Base-by-base conservation (phyloP, 306 rosid genomes). In the Urtica urens region DNA sequence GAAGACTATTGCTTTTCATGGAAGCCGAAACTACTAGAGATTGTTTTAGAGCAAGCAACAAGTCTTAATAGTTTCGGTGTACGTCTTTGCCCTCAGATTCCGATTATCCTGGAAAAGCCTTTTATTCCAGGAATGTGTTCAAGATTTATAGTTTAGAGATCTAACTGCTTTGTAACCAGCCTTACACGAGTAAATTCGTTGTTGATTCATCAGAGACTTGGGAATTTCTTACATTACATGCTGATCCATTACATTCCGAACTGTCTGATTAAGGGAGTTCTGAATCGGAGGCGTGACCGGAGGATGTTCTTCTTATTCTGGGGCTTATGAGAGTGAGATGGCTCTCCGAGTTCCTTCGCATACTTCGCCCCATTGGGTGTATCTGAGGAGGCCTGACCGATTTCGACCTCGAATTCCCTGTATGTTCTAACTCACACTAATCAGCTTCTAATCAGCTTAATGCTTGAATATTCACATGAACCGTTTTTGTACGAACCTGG, bases 281-380 rank as follows among this genome's bases (percentile, higher is more conserved):
- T 38, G 94, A 81, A 76, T 84, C 92, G 21, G 94, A 90, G 76
- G 69, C 85, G 73, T 76, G 90, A 60, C 95, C 82, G 12, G 95
- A 76, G 53, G 71, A 31, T 55, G 72, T 21, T 73, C 95, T 72
- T 54, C 73, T 65, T 1, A 69, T 28, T 69, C 82, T 79, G 42
- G 90, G 80, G 75, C 80, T 77, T 46, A 62, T 40, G 24, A 23
- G 23, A 51, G 50, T 65, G 9, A 58, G 67, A 53, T 33, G 63
- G 61, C 64, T 63, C 27, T 70, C 88, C 18, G 88, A 72, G 55
- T 35, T 51, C 55, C 45, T 28, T 54, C 69, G 64, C 58, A 62
- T 22, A 51, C 54, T 68, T 44, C 76, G 63, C 21, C 72, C 65
- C 12, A 58, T 49, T 46, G 77, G 64, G 16, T 64, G 45, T 28